phyloP scores from a whole-genome alignment of 495 filamentous ascomycete species.

The Acidomyces sp. region DNA sequence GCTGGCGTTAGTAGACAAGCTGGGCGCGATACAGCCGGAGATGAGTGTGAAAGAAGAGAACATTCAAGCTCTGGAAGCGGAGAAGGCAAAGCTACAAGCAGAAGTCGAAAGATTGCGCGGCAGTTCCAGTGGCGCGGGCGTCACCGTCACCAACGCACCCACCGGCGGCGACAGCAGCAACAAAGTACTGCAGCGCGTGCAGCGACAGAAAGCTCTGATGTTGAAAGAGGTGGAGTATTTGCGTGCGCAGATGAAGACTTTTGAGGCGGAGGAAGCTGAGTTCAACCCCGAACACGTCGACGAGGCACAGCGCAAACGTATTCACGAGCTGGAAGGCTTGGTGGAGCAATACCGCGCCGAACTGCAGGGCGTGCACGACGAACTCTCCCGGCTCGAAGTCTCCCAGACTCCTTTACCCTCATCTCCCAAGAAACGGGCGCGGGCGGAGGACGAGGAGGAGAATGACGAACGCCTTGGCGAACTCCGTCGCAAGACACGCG shows the following conservation, averaged over 20 bases:
- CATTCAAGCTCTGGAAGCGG: slow-evolving; percentile 57
- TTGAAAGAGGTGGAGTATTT: slow-evolving; percentile 89
- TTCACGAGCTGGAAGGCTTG: slow-evolving; percentile 69
- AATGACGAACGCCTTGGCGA: slow-evolving; percentile 70
- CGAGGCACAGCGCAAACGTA: slow-evolving; percentile 57
- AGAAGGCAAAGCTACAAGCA: slow-evolving; percentile 43
- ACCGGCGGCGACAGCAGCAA: slow-evolving; percentile 30
- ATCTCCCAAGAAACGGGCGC: slow-evolving; percentile 45
- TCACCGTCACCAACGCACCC: slow-evolving; percentile 13
- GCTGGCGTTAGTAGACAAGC: slow-evolving; percentile 57
- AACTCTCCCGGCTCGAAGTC: slow-evolving; percentile 46
- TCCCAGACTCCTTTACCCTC: slow-evolving; percentile 26
- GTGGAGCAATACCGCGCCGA: slow-evolving; percentile 85
- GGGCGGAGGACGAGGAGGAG: slow-evolving; percentile 43
- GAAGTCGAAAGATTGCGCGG: slow-evolving; percentile 64
- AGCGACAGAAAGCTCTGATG: slow-evolving; percentile 72
- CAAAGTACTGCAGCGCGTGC: slow-evolving; percentile 56
- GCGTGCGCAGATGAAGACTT: slow-evolving; percentile 80
- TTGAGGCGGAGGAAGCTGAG: slow-evolving; percentile 77
- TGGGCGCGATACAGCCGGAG: slow-evolving; percentile 69
- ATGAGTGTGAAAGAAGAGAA: slow-evolving; percentile 64
- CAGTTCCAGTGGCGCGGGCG: slow-evolving; percentile 31
- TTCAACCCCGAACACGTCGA: slow-evolving; percentile 69
- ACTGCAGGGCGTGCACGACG: slow-evolving; percentile 55
- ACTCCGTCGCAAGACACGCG: slow-evolving; percentile 68